Evolutionary conservation across 2,329 filamentous ascomycete genomes (phyloP).

Genomic region (Byssoonygena ceratinophila): DNA sequence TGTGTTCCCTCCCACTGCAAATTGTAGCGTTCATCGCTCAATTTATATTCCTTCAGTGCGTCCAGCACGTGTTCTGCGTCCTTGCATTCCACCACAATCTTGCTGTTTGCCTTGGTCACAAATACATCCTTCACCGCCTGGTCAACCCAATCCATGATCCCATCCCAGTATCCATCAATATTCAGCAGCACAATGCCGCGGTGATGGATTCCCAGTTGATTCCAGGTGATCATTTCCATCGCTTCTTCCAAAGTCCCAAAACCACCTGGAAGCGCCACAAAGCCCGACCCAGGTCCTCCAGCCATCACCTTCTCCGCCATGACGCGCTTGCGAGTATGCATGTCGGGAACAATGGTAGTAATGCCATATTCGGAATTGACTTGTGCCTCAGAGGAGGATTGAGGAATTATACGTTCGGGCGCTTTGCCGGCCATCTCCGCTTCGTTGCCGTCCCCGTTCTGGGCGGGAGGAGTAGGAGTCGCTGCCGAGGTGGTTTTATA

Average conservation of each 20-base stretch:
- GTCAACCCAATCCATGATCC: conserved; percentile 69
- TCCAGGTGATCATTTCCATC: conserved; percentile 90
- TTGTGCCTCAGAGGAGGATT: conserved; percentile 26
- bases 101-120: conserved; percentile 56
- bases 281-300: conserved; percentile 73
- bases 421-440: conserved; percentile 23
- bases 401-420: conserved; percentile 50
- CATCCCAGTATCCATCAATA: conserved; percentile 84
- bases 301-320: conserved; percentile 83
- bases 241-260: conserved; percentile 95
- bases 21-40: conserved; percentile 63
- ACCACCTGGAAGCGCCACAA: conserved; percentile 77
- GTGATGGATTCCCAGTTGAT: conserved; percentile 86
- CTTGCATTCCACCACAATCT: conserved; percentile 68
- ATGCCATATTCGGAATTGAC: conserved; percentile 53
- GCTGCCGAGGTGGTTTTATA: conserved; percentile 16
- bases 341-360: conserved; percentile 83
- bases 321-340: conserved; percentile 90
- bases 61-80: conserved; percentile 61
- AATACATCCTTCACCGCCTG: conserved; percentile 68
- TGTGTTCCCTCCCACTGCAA: conserved; percentile 58
- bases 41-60: conserved; percentile 61
- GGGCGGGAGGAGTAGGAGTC: background rate
- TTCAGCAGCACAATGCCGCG: conserved; percentile 73
- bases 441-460: conserved; percentile 34